Percentiles rank a stretch among this genome's conserved stretches.
Evolutionary conservation across 108 stramenopile genomes (phyloP).

Genomic region (Skeletonema menzelii): DNA sequence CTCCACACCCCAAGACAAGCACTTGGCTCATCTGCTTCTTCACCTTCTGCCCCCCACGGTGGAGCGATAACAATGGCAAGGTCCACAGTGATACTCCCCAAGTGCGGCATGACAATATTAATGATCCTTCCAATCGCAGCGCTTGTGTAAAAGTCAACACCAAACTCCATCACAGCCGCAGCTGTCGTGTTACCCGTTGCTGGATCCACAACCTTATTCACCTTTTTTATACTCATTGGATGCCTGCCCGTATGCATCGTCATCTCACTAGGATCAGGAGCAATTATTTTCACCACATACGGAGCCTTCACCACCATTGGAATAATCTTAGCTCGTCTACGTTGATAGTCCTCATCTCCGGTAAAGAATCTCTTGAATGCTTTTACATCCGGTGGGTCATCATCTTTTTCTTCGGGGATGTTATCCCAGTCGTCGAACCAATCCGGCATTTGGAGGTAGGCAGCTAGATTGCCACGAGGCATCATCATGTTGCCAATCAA

Average conservation of each 20-base stretch:
- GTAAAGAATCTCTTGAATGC: constrained; percentile 60
- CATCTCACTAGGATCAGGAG: constrained; percentile 44
- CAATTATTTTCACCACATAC: constrained; percentile 46
- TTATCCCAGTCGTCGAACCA: constrained; percentile 58
- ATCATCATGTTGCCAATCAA: constrained; percentile 56
- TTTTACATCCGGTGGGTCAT: constrained; percentile 49
- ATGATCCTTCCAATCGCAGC: constrained; percentile 45
- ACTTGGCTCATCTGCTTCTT: constrained; percentile 38
- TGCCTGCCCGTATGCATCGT: constrained; percentile 23
- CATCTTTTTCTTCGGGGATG: constrained; percentile 40
- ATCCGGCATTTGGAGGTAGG: constrained; percentile 56
- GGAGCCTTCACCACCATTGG: constrained; percentile 60
- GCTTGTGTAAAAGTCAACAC: constrained; percentile 53
- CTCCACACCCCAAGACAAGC: constrained; percentile 60
- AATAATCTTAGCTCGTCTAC: constrained; percentile 36
- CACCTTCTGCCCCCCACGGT: constrained; percentile 32
- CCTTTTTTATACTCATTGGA: constrained; percentile 36
- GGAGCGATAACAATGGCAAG: constrained; percentile 48
- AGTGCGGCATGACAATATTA: constrained; percentile 49
- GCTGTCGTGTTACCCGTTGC: constrained; percentile 12
- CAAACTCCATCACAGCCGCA: constrained; percentile 40
- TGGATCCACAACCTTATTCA: constrained; percentile 24
- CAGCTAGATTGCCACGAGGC: constrained; percentile 57
- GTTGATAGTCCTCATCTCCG: constrained; percentile 49
- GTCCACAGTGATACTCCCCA: constrained; percentile 49